Evolutionary conservation across 1,284 basidiomycete species (phyloP), one percentile per base, ranked within the genome.

Genomic region (Agaricales sp.): DNA sequence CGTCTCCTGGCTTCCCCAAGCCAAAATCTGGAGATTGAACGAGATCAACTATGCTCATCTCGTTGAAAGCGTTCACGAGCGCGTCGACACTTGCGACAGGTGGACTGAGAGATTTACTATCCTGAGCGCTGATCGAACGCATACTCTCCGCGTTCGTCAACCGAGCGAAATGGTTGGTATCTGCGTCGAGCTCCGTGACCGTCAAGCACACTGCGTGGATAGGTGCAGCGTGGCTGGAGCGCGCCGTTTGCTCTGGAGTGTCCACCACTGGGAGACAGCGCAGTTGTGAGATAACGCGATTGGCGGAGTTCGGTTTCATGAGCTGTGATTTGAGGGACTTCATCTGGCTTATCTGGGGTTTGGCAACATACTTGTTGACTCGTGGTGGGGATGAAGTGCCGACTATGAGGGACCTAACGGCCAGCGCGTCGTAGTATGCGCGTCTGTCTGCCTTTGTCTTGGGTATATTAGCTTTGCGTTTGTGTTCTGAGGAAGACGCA

Each of bases 181-280:
- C 67, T 20, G 73, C 74, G 57, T 87, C 81, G 12, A 60, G 68
- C 50, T 90, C 86, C 2, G 76, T 62, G 54, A 70, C 67, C 22
- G 69, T 70, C 39, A 88, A 70, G 57, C 82, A 87, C 21, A 88
- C 84, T 2, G 84, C 86, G 55, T 80, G 85, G 21, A 88, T 84
- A n/a, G 82, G 82, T 53, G 48, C 55, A 46, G 47, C 51, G 50
- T 43, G 50, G 57, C 51, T 54, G 54, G 23, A 54, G 50, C 53
- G 51, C 55, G 59, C 63, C 14, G 65, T 51, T 11, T 55, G 47
- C 4, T 58, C 64, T 8, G 19, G 13, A 41, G 6, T 16, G 26
- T 67, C 67, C 22, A 64, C 60, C 3, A 64, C 55, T 50, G 78
- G 71, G 49, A 87, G 63, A 20, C 67, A 58, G 43, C 76, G 77